Evolutionary conservation across 2,329 filamentous ascomycete species (phyloP), one percentile per base, ranked within the genome.

Genomic region (Hypoxylon sp.): DNA sequence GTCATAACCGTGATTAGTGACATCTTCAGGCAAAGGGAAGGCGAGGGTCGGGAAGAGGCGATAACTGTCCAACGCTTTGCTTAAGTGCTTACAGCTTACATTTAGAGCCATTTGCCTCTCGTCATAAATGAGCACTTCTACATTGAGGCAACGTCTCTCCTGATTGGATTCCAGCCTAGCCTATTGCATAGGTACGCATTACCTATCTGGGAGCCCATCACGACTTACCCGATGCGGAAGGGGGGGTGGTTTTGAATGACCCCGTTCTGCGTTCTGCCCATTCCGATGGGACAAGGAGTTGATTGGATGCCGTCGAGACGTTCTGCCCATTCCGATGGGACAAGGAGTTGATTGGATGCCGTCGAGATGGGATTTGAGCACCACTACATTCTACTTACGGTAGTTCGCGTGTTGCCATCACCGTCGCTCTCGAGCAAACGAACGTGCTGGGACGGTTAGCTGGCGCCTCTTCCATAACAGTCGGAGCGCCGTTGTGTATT

Each of bases 261-360:
- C 41, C 37, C 51, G 39, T 61, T 55, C n/a, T n/a, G n/a, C n/a
- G n/a, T n/a, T n/a, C 51, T 58, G 55, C 34, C 41, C 64, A 50
- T 59, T 34, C 55, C 48, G 56, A 19, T 15, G 15, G 51, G 55
- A 65, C 57, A 57, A 59, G 58, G 58, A 60, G 48, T 53, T 67
- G 65, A 67, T 67, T 67, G 65, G 65, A 67, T 67, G 65, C 65
- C 65, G 52, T 47, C 49, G 49, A 67, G 65, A 65, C n/a, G n/a
- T n/a, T n/a, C 51, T 58, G 55, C 34, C 41, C 64, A 50, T 59
- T 34, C 55, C 48, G 56, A 19, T 15, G 15, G 51, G 55, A 65
- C 57, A 57, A 59, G 58, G 58, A 60, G 48, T 53, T 67, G 65
- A 67, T 67, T 67, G 65, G 65, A 67, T 67, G 65, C 65, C 65